Evolutionary conservation across 2,329 filamentous ascomycete species (phyloP).

Genomic region (Intubia oerlemansii): DNA sequence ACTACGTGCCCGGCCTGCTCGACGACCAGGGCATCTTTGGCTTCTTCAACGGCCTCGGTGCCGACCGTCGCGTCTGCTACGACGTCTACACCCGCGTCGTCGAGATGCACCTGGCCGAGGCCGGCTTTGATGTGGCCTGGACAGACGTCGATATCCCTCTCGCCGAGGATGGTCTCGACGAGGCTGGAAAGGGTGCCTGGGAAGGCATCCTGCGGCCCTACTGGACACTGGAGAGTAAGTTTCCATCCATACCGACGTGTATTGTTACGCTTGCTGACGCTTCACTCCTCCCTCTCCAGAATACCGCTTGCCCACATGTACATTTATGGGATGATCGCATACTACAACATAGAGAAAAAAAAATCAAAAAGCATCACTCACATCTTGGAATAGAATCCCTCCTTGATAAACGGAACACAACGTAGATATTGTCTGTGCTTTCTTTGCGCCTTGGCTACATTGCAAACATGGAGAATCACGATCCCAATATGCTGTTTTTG

Average conservation of each 20-base stretch:
- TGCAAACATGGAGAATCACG: too few species aligned
- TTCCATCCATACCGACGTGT: constrained; percentile 4
- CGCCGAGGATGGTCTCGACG: constrained; percentile 40
- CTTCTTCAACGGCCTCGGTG: constrained; percentile 81
- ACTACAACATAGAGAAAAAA: not conserved
- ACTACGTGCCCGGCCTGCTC: constrained; percentile 63
- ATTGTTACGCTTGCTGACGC: too few species aligned
- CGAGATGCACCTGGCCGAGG: constrained; percentile 77
- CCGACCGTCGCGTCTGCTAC: constrained; percentile 81
- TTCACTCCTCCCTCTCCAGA: too few species aligned
- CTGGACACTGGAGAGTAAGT: constrained; percentile 60
- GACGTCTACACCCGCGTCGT: constrained; percentile 88
- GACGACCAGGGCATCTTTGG: constrained; percentile 55
- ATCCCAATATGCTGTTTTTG: too few species aligned
- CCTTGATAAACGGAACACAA: too few species aligned
- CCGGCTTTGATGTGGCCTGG: constrained; percentile 80
- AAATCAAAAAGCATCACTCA: not conserved
- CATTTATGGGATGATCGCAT: constrained; percentile 38
- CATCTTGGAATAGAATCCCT: too few species aligned
- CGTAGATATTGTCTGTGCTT: too few species aligned
- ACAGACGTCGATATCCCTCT: constrained; percentile 53
- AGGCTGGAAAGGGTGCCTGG: constrained; percentile 58
- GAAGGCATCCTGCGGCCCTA: constrained; percentile 72
- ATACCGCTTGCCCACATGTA: constrained; percentile 56
- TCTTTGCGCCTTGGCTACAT: too few species aligned